A percentile compares a stretch with the other conserved stretches of the same genome.
phyloP scores from a whole-genome alignment of 2,329 filamentous ascomycete species.

The Uncinocarpus reesii region DNA sequence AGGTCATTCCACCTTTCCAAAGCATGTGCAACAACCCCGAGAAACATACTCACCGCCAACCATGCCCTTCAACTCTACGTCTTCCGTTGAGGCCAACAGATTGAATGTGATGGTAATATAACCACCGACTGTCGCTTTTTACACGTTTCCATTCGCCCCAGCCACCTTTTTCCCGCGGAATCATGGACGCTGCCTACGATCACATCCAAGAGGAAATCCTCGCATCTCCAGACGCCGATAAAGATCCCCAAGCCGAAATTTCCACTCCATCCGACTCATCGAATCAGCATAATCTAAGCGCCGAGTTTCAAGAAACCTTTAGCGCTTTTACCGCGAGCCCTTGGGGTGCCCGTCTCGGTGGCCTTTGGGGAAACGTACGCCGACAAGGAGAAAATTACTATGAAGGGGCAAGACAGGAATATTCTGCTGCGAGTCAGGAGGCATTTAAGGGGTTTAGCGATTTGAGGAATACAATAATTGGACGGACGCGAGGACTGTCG shows the following conservation, averaged over 20 bases:
- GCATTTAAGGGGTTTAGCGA: constrained; percentile 70
- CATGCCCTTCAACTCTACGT: not conserved
- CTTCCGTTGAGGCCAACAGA: not conserved
- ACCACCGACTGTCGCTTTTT: not conserved
- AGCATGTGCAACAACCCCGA: not conserved
- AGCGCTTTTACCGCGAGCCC: constrained; percentile 82
- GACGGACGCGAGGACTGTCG: constrained; percentile 62
- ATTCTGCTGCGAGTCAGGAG: constrained; percentile 66
- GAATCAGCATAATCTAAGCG: constrained; percentile 53
- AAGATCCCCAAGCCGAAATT: constrained; percentile 38
- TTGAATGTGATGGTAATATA: not conserved
- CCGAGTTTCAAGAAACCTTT: constrained; percentile 89
- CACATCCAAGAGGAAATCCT: constrained; percentile 81
- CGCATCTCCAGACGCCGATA: constrained; percentile 43
- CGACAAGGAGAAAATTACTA: constrained; percentile 90
- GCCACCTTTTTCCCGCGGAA: not conserved
- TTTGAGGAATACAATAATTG: constrained; percentile 57
- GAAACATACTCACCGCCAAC: not conserved
- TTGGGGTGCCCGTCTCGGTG: constrained; percentile 82
- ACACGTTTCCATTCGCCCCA: not conserved
- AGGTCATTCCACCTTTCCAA: not conserved
- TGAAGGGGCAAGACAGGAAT: constrained; percentile 72
- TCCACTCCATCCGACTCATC: constrained; percentile 25
- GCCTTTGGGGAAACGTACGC: constrained; percentile 80
- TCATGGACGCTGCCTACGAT: constrained; percentile 95